Base-by-base conservation (phyloP, 1,139 yeast species). In the Geotrichum histeridarum region DNA sequence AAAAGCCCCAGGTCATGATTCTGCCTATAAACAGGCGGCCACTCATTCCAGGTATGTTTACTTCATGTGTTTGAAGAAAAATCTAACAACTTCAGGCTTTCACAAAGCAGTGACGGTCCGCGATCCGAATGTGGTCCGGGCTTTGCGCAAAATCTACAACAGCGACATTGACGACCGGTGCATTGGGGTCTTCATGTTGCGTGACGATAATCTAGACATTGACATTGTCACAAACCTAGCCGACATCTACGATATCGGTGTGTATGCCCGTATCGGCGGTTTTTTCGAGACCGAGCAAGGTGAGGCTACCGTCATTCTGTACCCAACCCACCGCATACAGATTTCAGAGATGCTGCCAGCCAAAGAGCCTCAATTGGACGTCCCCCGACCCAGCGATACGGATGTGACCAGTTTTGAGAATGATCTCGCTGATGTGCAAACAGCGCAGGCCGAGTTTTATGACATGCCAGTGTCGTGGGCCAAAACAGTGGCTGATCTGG, bases 281-380 rank as follows among this genome's bases (percentile, higher is more conserved):
- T 60, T 58, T 31, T 59, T 58, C 46, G 63, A 59, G 27, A 56
- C 55, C 61, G 57, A 77, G 78, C 41, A 71, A 80, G 74, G 81
- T 82, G 27, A 79, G 78, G 36, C 77, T 81, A 60, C 82, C 1
- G 54, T 60, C 11, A 62, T 65, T 8, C 55, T 90, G 33, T 87
- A 87, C 64, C 95, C 96, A 4, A 90, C 86, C 62, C 83, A 84
- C 63, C 79, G 97, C 72, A 85, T 90, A 60, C 76, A 77, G 61
- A 77, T 88, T 54, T 91, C 86, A 61, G 85, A 83, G 35, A 72
- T 90, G 49, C 65, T 62, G 48, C 57, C 59, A 14, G 44, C 36
- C 30, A 48, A n/a, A 27, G 43, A 49, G 2, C 48, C 42, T n/a
- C 30, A 36, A 27, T 7, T 27, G 18, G 9, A 4, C 8, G 31